Evolutionary conservation across 768 basidiomycete genomes (phyloP).

Genomic region (Boletus rubropictus): DNA sequence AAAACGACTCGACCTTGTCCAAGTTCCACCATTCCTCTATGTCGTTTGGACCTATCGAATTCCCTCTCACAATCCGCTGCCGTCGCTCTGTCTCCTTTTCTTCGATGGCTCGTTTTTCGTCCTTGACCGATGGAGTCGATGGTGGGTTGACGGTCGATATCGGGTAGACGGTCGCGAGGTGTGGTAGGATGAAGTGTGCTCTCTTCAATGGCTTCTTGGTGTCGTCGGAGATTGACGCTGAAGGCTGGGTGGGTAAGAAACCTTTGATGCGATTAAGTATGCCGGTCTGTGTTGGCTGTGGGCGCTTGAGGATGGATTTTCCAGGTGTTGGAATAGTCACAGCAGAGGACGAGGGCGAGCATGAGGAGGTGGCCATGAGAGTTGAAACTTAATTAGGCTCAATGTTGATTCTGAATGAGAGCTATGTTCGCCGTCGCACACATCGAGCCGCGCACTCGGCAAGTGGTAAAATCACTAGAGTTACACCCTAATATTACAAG

Average conservation of each 20-base stretch:
- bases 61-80: conserved; percentile 56
- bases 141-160: conserved; percentile 84
- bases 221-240: conserved; percentile 31
- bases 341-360: conserved; percentile 71
- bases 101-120: conserved; percentile 78
- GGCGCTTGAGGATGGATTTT: conserved; percentile 75
- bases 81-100: conserved; percentile 68
- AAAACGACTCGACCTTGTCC: conserved; percentile 80
- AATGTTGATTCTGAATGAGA: neutral
- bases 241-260: conserved; percentile 58
- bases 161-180: conserved; percentile 84
- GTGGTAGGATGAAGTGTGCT: conserved; percentile 87
- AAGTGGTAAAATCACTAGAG: too few relatives aligned
- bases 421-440: neutral
- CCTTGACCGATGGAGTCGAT: conserved; percentile 67
- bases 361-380: conserved; percentile 36
- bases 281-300: conserved; percentile 60
- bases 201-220: conserved; percentile 65
- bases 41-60: conserved; percentile 32
- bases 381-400: neutral
- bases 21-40: conserved; percentile 76
- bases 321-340: conserved; percentile 76
- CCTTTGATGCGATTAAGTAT: conserved; percentile 71
- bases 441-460: neutral
- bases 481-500: too few relatives aligned